phyloP scores from a whole-genome alignment of 2,329 filamentous ascomycete genomes.

The Cladophialophora psammophila region DNA sequence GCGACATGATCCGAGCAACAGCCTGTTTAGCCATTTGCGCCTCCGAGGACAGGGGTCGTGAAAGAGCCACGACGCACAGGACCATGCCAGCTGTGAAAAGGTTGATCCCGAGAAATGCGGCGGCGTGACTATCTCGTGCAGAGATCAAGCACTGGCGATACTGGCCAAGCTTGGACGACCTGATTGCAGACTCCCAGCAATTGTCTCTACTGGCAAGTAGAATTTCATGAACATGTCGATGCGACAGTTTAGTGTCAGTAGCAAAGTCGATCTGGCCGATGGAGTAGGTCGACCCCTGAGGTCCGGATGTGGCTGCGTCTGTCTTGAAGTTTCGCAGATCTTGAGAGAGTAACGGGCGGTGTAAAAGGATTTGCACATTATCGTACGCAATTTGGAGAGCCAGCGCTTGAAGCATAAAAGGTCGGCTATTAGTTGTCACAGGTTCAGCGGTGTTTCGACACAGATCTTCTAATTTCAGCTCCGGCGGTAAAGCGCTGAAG shows the following conservation, averaged over 20 bases:
- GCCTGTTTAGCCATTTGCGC: slow-evolving; percentile 54
- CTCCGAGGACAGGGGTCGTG: slow-evolving; percentile 52
- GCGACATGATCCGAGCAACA: slow-evolving; percentile 52
- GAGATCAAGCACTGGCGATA: slow-evolving; percentile 26
- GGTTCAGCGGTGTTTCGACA: slow-evolving; percentile 22
- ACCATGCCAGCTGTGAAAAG: slow-evolving; percentile 56
- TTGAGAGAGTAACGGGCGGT: slow-evolving; percentile 51
- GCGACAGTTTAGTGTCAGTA: slow-evolving; percentile 35
- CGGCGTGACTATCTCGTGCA: slow-evolving; percentile 53
- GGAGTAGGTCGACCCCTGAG: slow-evolving; percentile 43
- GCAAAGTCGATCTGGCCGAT: slow-evolving; percentile 43
- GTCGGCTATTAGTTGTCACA: slow-evolving; percentile 29
- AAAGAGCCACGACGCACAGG: slow-evolving; percentile 52
- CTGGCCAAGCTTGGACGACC: slow-evolving; percentile 30
- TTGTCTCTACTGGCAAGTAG: slow-evolving; percentile 26
- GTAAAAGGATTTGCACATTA: slow-evolving; percentile 53
- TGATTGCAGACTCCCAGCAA: slow-evolving; percentile 34
- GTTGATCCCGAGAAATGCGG: slow-evolving; percentile 56
- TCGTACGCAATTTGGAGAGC: slow-evolving; percentile 55
- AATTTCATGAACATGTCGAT: slow-evolving; percentile 26
- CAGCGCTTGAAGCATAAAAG: slow-evolving; percentile 48
- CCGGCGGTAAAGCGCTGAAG: slow-evolving; percentile 30
- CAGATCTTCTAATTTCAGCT: slow-evolving; percentile 31
- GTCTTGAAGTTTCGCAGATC: slow-evolving; percentile 26
- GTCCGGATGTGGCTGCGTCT: slow-evolving; percentile 44